Evolutionary conservation across 352 stramenopile genomes (phyloP).

Genomic region (Sclerospora graminicola): DNA sequence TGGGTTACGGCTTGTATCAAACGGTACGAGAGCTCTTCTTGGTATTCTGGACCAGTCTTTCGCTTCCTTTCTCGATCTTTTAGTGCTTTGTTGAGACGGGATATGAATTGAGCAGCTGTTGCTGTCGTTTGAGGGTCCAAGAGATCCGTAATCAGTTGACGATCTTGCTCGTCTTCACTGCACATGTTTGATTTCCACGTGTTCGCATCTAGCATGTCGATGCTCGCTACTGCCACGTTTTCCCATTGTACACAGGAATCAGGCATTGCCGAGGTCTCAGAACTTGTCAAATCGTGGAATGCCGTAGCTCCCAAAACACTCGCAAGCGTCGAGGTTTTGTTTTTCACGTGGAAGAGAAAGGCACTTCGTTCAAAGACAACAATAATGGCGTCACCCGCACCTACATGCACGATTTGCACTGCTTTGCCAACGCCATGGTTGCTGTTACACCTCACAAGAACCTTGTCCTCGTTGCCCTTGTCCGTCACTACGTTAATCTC

Average conservation of each 20-base stretch:
- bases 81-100: slow-evolving; percentile 37
- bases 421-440: slow-evolving; percentile 30
- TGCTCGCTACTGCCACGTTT: slow-evolving; percentile 22
- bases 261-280: slow-evolving; percentile 17
- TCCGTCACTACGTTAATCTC: slow-evolving; percentile 27
- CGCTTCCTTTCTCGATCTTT: slow-evolving; percentile 22
- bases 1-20: slow-evolving; percentile 47
- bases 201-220: slow-evolving; percentile 22
- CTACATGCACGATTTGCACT: slow-evolving; percentile 35
- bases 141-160: slow-evolving; percentile 47
- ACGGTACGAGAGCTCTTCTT: slow-evolving; percentile 36
- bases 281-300: not conserved
- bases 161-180: slow-evolving; percentile 32
- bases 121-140: slow-evolving; percentile 26
- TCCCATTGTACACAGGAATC: slow-evolving; percentile 38
- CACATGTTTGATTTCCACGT: slow-evolving; percentile 45
- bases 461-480: slow-evolving; percentile 11
- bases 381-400: slow-evolving; percentile 49
- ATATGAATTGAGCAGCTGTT: slow-evolving; percentile 32
- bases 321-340: slow-evolving; percentile 61
- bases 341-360: slow-evolving; percentile 57
- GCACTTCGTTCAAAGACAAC: slow-evolving; percentile 47
- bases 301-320: slow-evolving; percentile 50
- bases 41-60: slow-evolving; percentile 5
- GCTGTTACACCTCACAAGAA: slow-evolving; percentile 14